Conservation (phyloP, 2,329 filamentous ascomycete genomes). For the Dactylellina leptospora region DNA sequence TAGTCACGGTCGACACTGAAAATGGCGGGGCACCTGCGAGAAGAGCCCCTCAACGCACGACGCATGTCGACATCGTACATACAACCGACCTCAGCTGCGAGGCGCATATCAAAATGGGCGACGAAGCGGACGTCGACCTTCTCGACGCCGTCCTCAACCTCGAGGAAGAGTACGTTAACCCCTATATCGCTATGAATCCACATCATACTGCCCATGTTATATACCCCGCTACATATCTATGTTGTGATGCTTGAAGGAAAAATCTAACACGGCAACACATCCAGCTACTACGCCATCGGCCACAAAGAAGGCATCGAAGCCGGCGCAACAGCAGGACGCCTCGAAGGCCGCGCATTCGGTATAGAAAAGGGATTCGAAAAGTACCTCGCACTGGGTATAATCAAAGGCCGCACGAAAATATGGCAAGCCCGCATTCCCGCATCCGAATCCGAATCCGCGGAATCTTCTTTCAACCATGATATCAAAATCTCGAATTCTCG, state of each 20-base stretch:
- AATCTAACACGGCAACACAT: conserved; percentile 43
- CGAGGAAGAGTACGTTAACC: conserved; percentile 56
- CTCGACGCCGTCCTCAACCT: conserved; percentile 56
- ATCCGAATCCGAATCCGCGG: background rate
- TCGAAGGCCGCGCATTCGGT: conserved; percentile 89
- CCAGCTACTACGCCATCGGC: conserved; percentile 79
- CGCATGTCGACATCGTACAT: background rate
- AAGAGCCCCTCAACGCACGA: conserved; percentile 6
- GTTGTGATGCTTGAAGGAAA: background rate
- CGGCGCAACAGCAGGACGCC: conserved; percentile 77
- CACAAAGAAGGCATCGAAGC: conserved; percentile 78
- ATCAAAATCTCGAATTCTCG: conserved; percentile 67
- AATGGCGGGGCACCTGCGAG: conserved; percentile 15
- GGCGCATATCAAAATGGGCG: conserved; percentile 2
- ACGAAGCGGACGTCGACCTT: conserved; percentile 46
- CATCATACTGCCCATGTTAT: background rate
- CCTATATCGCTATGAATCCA: background rate
- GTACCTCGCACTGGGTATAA: conserved; percentile 78
- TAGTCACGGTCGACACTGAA: background rate
- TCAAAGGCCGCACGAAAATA: conserved; percentile 81
- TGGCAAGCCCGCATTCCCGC: conserved; percentile 73
- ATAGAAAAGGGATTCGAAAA: conserved; percentile 94
- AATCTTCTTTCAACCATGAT: conserved; percentile 62
- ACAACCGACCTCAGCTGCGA: background rate
- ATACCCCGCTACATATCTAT: background rate